These are phyloP conservation scores for Clonostachys solani DNA, from an alignment of 2,329 filamentous ascomycete genomes.

Conservation along the genomic window DNA sequence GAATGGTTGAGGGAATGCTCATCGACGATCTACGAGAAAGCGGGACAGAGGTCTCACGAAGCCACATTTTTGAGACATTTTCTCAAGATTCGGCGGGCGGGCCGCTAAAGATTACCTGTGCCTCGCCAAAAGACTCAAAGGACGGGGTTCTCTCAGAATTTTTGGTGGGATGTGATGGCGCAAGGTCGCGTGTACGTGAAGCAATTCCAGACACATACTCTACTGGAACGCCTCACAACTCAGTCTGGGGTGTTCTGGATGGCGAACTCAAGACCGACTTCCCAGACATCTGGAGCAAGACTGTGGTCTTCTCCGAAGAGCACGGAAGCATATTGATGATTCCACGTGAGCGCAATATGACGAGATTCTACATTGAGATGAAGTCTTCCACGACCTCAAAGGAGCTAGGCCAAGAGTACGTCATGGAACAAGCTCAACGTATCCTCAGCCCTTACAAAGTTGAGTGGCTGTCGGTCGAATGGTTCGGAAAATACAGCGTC, in stretches of 20 bases:
- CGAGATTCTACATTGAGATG: slow-evolving; percentile 57
- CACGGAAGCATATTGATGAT: slow-evolving; percentile 70
- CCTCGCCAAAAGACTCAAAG: slow-evolving; percentile 62
- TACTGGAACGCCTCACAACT: slow-evolving; percentile 47
- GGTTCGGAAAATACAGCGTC: slow-evolving; percentile 71
- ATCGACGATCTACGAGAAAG: slow-evolving; percentile 64
- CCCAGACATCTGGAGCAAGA: slow-evolving; percentile 72
- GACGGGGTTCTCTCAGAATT: slow-evolving; percentile 70
- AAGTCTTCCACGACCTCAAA: slow-evolving; percentile 31
- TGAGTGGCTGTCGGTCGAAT: slow-evolving; percentile 57
- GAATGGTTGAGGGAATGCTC: slow-evolving; percentile 70
- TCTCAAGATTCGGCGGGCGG: slow-evolving; percentile 63
- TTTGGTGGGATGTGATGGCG: slow-evolving; percentile 61
- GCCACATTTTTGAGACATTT: slow-evolving; percentile 58
- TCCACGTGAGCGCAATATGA: slow-evolving; percentile 69
- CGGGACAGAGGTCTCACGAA: slow-evolving; percentile 58
- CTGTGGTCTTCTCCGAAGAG: slow-evolving; percentile 62
- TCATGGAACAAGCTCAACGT: slow-evolving; percentile 62
- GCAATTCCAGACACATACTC: slow-evolving; percentile 55
- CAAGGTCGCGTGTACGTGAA: slow-evolving; percentile 65
- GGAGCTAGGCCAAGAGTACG: slow-evolving; percentile 57
- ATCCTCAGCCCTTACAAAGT: slow-evolving; percentile 56
- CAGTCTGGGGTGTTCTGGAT: slow-evolving; percentile 68
- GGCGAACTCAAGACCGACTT: slow-evolving; percentile 69
- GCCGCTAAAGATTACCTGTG: slow-evolving; percentile 65